Percentiles rank a stretch among this genome's conserved stretches.
These are phyloP conservation scores for Termitomyces sp. DNA, from an alignment of 768 basidiomycete species.

Conservation along the genomic window DNA sequence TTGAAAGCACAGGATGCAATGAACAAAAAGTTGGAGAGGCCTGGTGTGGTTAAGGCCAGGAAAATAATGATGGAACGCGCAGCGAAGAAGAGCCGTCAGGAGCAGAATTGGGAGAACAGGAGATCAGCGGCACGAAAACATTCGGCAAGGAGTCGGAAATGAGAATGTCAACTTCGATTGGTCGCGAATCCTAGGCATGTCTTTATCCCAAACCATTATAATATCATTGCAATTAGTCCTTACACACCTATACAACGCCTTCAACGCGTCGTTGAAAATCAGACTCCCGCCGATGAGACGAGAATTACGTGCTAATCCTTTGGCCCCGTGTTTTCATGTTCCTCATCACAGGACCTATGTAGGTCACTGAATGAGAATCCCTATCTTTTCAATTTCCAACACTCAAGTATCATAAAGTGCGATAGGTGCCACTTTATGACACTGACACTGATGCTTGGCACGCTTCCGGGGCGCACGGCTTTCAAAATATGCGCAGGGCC, in stretches of 20 bases:
- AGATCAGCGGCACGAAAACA: not conserved
- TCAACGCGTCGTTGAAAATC: not conserved
- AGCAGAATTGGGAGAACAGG: not conserved
- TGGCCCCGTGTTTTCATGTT: not conserved
- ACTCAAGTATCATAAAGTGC: not conserved
- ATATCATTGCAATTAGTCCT: not conserved
- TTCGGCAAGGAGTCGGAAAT: not conserved
- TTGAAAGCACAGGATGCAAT: slow-evolving; percentile 26
- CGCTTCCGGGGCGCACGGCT: not conserved
- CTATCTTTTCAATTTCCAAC: not conserved
- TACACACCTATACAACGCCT: too few relatives aligned
- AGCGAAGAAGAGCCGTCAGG: not conserved
- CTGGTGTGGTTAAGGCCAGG: not conserved
- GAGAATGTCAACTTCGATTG: not conserved
- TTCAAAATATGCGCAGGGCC: not conserved
- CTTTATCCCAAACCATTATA: not conserved
- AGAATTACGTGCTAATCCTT: not conserved
- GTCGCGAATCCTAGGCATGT: not conserved
- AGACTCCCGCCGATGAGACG: not conserved
- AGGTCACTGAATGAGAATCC: not conserved
- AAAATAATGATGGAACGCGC: not conserved
- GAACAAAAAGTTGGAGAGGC: slow-evolving; percentile 8
- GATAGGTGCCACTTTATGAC: not conserved
- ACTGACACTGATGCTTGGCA: not conserved
- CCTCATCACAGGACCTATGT: not conserved